Evolutionary conservation across 208 protist genomes (phyloP).

Genomic region (Giardia duodenalis): DNA sequence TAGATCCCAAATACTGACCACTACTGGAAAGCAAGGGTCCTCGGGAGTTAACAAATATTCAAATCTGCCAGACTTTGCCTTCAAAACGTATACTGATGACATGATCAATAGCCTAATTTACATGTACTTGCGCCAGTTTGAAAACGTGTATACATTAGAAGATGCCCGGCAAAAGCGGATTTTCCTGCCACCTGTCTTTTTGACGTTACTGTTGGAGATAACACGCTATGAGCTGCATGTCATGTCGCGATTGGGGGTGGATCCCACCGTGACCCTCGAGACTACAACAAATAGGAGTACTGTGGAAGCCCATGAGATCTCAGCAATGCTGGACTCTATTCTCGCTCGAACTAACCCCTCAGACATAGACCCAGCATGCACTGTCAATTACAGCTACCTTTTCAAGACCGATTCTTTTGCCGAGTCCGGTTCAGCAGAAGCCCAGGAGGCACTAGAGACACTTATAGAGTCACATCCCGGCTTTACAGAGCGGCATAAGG

Average conservation of each 20-base stretch:
- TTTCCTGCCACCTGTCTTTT: background rate
- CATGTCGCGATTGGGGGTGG: background rate
- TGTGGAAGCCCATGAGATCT: background rate
- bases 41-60: background rate
- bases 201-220: background rate
- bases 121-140: background rate
- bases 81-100: background rate
- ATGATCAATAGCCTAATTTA: background rate
- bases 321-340: background rate
- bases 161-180: background rate
- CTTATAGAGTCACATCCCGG: background rate
- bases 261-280: background rate
- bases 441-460: no score
- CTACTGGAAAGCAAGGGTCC: background rate
- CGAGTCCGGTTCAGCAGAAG: background rate
- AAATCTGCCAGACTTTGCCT: background rate
- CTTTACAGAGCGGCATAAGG: background rate
- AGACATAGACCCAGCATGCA: background rate
- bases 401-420: background rate
- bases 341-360: no score
- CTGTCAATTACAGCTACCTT: background rate
- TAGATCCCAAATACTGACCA: no score
- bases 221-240: background rate
- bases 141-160: background rate
- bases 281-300: background rate